A percentile compares a stretch with the other conserved stretches of the same genome.
These are phyloP conservation scores for Abrus pulchellus DNA, from an alignment of 306 rosid genomes.

Conservation along the genomic window DNA sequence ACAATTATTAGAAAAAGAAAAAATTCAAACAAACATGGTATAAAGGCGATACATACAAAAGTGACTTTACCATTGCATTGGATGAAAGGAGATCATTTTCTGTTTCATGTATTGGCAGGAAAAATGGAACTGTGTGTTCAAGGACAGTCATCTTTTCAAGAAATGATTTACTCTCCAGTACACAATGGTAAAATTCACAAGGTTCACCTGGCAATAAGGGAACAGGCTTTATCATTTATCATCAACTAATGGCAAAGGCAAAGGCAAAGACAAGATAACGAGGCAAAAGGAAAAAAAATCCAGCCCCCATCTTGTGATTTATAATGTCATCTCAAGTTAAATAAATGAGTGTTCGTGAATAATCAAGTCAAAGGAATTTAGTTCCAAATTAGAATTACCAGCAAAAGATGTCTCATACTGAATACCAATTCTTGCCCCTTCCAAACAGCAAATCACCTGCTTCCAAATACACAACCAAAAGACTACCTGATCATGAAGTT, in stretches of 20 bases:
- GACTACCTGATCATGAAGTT: conserved; percentile 12
- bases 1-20: conserved; percentile 34
- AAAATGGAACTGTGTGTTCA: conserved; percentile 93
- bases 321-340: conserved; percentile 25
- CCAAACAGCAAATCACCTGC: conserved; percentile 94
- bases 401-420: conserved; percentile 94
- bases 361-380: conserved; percentile 33
- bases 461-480: conserved; percentile 44
- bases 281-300: conserved; percentile 10
- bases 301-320: conserved; percentile 50
- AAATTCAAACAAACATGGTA: conserved; percentile 42
- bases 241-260: conserved; percentile 5
- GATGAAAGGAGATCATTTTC: conserved; percentile 92
- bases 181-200: conserved; percentile 87
- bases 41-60: conserved; percentile 49
- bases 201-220: conserved; percentile 73
- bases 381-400: conserved; percentile 65
- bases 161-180: conserved; percentile 96
- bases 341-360: conserved; percentile 23
- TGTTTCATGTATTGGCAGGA: conserved; percentile 83
- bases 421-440: conserved; percentile 91
- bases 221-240: conserved; percentile 37
- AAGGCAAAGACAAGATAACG: conserved; percentile 8
- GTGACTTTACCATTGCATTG: conserved; percentile 83
- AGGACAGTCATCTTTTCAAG: conserved; percentile 93